phyloP scores from a whole-genome alignment of 106 monocot species.

The Posidonia australis region DNA sequence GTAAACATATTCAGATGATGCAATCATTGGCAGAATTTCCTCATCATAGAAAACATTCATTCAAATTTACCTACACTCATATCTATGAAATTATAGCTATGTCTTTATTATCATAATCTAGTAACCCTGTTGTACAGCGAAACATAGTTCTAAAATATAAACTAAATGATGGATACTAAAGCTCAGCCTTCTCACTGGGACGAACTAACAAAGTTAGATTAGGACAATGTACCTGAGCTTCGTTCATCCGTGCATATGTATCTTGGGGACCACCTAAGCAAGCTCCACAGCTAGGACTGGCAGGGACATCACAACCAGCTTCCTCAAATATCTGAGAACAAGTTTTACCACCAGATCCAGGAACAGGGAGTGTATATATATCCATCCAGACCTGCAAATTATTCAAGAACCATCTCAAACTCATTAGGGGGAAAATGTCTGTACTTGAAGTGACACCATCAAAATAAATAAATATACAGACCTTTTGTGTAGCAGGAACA shows the following conservation, averaged over 20 bases:
- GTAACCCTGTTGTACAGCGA: too few species aligned
- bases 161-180: background rate
- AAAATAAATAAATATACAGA: slow-evolving; percentile 6
- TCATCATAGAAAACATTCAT: too few species aligned
- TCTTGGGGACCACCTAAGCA: slow-evolving; percentile 84
- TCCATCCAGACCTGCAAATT: slow-evolving; percentile 76
- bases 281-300: slow-evolving; percentile 81
- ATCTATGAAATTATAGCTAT: too few species aligned
- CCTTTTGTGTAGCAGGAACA: slow-evolving; percentile 88
- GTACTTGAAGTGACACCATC: background rate
- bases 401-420: background rate
- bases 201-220: too few species aligned
- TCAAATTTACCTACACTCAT: too few species aligned
- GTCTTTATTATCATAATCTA: too few species aligned
- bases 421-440: background rate
- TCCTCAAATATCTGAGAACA: slow-evolving; percentile 93
- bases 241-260: slow-evolving; percentile 76
- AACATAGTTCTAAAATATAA: too few species aligned
- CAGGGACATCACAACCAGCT: slow-evolving; percentile 69
- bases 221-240: slow-evolving; percentile 37
- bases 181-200: background rate
- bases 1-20: too few species aligned
- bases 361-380: slow-evolving; percentile 63
- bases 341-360: slow-evolving; percentile 83
- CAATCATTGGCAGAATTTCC: too few species aligned